Evolutionary conservation across 2,329 filamentous ascomycete genomes (phyloP), one percentile per base, ranked within the genome.

Genomic region (Fusarium sp.): DNA sequence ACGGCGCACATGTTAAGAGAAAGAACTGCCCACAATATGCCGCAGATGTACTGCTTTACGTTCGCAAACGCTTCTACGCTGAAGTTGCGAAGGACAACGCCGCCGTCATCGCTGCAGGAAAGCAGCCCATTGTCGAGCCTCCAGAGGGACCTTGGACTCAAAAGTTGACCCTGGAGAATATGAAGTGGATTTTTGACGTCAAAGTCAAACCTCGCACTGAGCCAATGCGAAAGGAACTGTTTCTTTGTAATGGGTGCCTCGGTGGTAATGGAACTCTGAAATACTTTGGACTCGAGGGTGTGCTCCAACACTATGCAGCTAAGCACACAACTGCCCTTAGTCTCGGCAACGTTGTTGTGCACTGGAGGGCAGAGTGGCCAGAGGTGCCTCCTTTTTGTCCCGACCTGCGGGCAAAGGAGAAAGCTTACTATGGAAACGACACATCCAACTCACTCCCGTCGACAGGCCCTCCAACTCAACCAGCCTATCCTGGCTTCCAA

Each of bases 301-400:
- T 95, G 28, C 87, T 95, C 45, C 93, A 96, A 76, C 93, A 97
- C 77, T 95, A 90, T 75, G 92, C 92, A 59, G 92, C 92, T 40
- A 96, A 95, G 77, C 93, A 96, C 76, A 94, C 92, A 43, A 88
- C 78, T 58, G 79, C 83, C 15, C 88, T 95, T 59, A 94, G 91
- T 76, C 78, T 86, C 57, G 92, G 92, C 49, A 93, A 88, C 72
- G 82, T 92, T 46, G 88, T 94, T 43, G 91, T 95, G 17, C 85
- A 91, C 73, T 97, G 93, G 93, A 89, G 90, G 76, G 88, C 92
- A 5, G 91, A 94, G 76, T 97, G 93, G 93, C 92, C 93, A 42
- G 87, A 89, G 69, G 82, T 87, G 31, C 86, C 91, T n/a, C 92
- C 92, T 0, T 95, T 95, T 77, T 85, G 88, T 67, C 84, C 88